Percentiles rank a stretch among this genome's conserved stretches.
phyloP scores from a whole-genome alignment of 1,284 basidiomycete species.

The Phlebopus sp. region DNA sequence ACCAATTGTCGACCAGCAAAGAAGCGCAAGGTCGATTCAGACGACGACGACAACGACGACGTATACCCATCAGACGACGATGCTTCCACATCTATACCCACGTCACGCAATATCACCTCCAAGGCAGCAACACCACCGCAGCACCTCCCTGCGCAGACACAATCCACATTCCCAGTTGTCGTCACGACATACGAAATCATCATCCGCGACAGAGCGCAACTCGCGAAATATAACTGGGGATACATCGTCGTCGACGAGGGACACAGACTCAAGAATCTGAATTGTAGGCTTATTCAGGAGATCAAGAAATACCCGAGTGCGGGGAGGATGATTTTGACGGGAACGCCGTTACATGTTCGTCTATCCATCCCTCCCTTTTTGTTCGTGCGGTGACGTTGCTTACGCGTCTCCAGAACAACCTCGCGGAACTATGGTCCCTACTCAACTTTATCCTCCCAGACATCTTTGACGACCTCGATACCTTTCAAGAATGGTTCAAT shows the following conservation, averaged over 20 bases:
- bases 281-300: constrained; percentile 88
- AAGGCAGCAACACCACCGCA: background rate
- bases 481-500: constrained; percentile 85
- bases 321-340: constrained; percentile 90
- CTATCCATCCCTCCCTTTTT: background rate
- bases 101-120: constrained; percentile 16
- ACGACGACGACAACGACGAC: constrained; percentile 17
- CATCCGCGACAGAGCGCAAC: constrained; percentile 73
- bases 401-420: background rate
- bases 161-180: constrained; percentile 64
- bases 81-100: constrained; percentile 18
- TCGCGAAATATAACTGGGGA: constrained; percentile 78
- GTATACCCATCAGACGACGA: too few relatives aligned
- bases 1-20: constrained; percentile 14
- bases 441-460: constrained; percentile 94
- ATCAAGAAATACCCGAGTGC: constrained; percentile 86
- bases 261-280: constrained; percentile 90
- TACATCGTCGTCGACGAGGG: constrained; percentile 97
- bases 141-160: constrained; percentile 21
- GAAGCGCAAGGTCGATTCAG: constrained; percentile 18
- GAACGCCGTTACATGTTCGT: constrained; percentile 87
- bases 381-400: background rate
- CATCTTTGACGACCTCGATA: constrained; percentile 86
- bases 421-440: constrained; percentile 83
- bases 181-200: constrained; percentile 94